These are phyloP conservation scores for Fraxinus pennsylvanica DNA, from an alignment of 257 asterid genomes.

Conservation along the genomic window DNA sequence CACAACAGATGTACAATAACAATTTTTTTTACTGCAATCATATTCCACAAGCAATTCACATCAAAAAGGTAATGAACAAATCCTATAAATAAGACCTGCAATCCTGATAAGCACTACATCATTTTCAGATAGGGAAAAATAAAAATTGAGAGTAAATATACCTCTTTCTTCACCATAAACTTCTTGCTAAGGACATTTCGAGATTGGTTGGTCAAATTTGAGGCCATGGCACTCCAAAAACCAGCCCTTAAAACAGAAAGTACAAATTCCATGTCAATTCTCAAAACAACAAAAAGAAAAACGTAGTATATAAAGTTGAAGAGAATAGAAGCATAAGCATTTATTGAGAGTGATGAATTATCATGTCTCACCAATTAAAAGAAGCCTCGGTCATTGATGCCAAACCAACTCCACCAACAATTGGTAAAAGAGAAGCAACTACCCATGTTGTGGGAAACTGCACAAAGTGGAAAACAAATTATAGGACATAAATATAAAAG, in stretches of 20 bases:
- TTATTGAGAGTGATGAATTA: background rate
- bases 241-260: constrained; percentile 41
- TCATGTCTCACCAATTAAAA: constrained; percentile 47
- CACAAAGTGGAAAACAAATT: constrained; percentile 1
- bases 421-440: constrained; percentile 51
- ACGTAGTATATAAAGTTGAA: background rate
- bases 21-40: background rate
- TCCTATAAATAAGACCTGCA: background rate
- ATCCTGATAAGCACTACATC: background rate
- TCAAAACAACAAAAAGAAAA: background rate
- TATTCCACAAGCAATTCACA: background rate
- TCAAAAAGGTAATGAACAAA: background rate
- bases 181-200: constrained; percentile 61
- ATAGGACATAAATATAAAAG: background rate
- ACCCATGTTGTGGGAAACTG: constrained; percentile 55
- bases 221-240: constrained; percentile 67
- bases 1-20: background rate
- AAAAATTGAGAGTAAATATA: constrained; percentile 3
- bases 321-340: background rate
- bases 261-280: background rate
- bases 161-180: constrained; percentile 63
- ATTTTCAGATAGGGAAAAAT: background rate
- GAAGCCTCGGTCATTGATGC: constrained; percentile 59
- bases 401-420: constrained; percentile 57
- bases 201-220: constrained; percentile 56